These are phyloP conservation scores for Apophysomyces variabilis DNA, from an alignment of 371 early-diverging fungal genomes.

Conservation along the genomic window DNA sequence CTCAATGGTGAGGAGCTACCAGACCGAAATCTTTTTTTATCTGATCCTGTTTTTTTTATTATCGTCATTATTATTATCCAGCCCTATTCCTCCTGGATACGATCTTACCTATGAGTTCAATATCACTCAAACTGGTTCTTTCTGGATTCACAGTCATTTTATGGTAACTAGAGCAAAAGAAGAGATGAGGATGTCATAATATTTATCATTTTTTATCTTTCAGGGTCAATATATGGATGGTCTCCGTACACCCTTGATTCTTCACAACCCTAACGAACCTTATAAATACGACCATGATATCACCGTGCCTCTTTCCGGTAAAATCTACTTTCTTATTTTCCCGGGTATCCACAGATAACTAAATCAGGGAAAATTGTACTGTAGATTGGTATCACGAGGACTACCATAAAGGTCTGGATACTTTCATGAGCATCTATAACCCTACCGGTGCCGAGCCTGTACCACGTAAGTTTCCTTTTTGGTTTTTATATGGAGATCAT, in stretches of 20 bases:
- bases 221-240: constrained; percentile 81
- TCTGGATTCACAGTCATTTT: constrained; percentile 76
- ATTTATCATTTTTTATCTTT: neutral
- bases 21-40: neutral
- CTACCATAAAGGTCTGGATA: constrained; percentile 36
- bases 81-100: constrained; percentile 54
- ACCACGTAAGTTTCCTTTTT: constrained; percentile 40
- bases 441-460: constrained; percentile 64
- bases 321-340: neutral
- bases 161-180: constrained; percentile 16
- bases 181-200: neutral
- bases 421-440: constrained; percentile 56
- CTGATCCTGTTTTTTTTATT: neutral
- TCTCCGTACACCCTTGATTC: constrained; percentile 70
- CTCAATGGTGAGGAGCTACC: constrained; percentile 54
- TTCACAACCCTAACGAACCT: constrained; percentile 60
- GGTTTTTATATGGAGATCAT: neutral
- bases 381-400: constrained; percentile 67
- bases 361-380: neutral
- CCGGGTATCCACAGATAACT: neutral
- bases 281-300: constrained; percentile 71
- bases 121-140: constrained; percentile 69
- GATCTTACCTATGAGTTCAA: constrained; percentile 69
- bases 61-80: neutral
- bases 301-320: constrained; percentile 55